Percentiles rank a stretch among this genome's conserved stretches.
Evolutionary conservation across 495 filamentous ascomycete species (phyloP).

Genomic region (Penicilliopsis zonata): DNA sequence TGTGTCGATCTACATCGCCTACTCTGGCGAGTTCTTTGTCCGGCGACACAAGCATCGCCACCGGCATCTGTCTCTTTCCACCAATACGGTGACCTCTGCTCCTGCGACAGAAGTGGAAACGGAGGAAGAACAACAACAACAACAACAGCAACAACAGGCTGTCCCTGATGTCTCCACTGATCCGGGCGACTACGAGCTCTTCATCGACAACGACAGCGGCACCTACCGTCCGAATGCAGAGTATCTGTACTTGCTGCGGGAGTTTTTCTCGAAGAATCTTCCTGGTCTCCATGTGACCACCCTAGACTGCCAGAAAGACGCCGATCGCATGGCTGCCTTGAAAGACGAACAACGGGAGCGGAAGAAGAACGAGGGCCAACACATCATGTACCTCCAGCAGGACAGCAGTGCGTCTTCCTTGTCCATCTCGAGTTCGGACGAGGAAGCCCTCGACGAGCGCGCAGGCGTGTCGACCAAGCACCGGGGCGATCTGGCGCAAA

Average conservation of each 20-base stretch:
- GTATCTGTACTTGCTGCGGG: constrained; percentile 53
- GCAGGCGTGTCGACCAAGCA: constrained; percentile 21
- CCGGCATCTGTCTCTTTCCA: constrained; percentile 12
- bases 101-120: constrained; percentile 28
- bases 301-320: constrained; percentile 54
- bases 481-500: constrained; percentile 17
- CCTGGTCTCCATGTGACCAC: constrained; percentile 60
- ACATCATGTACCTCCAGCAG: constrained; percentile 55
- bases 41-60: constrained; percentile 44
- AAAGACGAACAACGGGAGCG: constrained; percentile 50
- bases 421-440: constrained; percentile 59
- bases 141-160: too few species aligned
- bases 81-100: constrained; percentile 8
- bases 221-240: constrained; percentile 81
- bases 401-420: constrained; percentile 39
- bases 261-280: constrained; percentile 58
- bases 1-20: constrained; percentile 81
- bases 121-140: too few species aligned
- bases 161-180: constrained; percentile 29
- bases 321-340: constrained; percentile 46
- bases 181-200: constrained; percentile 64
- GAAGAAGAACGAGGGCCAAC: constrained; percentile 49
- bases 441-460: constrained; percentile 54
- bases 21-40: constrained; percentile 86
- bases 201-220: constrained; percentile 91